Percentiles rank a stretch among this genome's conserved stretches.
phyloP scores from a whole-genome alignment of 1,139 yeast genomes.

The Debaryomyces psychrophilus region DNA sequence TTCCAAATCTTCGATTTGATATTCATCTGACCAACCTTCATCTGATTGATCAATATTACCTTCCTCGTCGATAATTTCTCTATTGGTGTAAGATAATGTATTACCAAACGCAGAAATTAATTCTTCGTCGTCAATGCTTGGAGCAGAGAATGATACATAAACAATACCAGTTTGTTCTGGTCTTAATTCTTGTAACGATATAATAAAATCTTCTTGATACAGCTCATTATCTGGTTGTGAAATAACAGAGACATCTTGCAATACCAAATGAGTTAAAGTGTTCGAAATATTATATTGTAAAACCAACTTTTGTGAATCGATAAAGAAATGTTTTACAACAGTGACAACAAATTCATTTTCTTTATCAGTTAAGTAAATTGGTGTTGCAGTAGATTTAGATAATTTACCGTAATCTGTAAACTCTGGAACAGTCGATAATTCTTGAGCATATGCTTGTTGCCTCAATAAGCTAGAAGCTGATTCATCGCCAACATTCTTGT shows the following conservation, averaged over 20 bases:
- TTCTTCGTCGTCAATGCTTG: constrained; percentile 44
- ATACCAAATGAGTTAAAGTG: constrained; percentile 75
- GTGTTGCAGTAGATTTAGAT: constrained; percentile 65
- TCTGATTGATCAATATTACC: constrained; percentile 69
- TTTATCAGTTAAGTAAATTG: constrained; percentile 78
- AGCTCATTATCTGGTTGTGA: constrained; percentile 65
- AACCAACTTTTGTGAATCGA: constrained; percentile 66
- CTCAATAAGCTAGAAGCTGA: constrained; percentile 49
- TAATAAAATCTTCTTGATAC: constrained; percentile 69
- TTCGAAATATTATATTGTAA: constrained; percentile 84
- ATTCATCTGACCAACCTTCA: constrained; percentile 92
- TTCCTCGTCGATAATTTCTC: constrained; percentile 78
- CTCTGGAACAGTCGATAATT: constrained; percentile 68
- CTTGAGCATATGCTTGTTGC: constrained; percentile 68
- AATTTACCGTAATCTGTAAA: constrained; percentile 71
- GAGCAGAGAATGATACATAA: constrained; percentile 75
- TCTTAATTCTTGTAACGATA: constrained; percentile 71
- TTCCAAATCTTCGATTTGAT: constrained; percentile 82
- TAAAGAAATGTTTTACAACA: constrained; percentile 80
- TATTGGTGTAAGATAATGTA: constrained; percentile 72
- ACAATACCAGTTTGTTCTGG: constrained; percentile 76
- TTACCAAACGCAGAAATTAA: constrained; percentile 63
- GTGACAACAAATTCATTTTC: constrained; percentile 93
- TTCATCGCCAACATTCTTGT: constrained; percentile 23
- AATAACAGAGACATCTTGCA: constrained; percentile 79